Base-by-base conservation (phyloP, 768 basidiomycete genomes). In the Rhodotorula diobovata region DNA sequence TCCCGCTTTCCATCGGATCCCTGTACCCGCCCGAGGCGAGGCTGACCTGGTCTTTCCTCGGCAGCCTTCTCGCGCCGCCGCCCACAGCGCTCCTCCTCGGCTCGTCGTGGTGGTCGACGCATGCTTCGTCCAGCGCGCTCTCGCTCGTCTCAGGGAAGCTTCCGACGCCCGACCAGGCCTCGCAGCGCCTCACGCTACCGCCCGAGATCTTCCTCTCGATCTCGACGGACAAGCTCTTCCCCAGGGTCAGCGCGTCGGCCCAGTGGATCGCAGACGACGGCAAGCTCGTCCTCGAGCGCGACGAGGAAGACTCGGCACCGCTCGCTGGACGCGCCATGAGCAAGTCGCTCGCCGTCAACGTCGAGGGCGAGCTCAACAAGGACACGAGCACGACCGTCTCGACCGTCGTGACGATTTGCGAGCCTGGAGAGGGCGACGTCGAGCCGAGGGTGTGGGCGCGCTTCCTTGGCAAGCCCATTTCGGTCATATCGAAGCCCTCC, bases 401-500 rank as follows among this genome's bases (percentile, higher is more conserved):
- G 76, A 91, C 89, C 81, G 84, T 93, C 48, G 92, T 97, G 75
- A 91, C 89, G 81, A 88, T 93, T 80, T 88, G 87, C 76, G 90
- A 91, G 48, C 79, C 68, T 7, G 68, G 46, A 20, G n/a, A 35
- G 60, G 72, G 60, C 8, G 87, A 89, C 15, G 85, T 86, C 25
- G 86, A 87, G 60, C 89, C 91, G 79, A 84, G 92, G 50, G 85
- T 86, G 21, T 87, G 87, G 61, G 90, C 92, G 79, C 84, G 92
- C 46, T 87, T 97, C 76, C 89, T 90, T 55, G 91, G 90, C 75
- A 88, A 90, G 57, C 88, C 93, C n/a, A 97, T 98, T 84, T 94
- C 93, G 81, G 91, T 98, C 78, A 97, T 98, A 82, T 92, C 90
- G 82, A 98, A 97, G 81, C 95, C 95, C 9, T 92, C 90, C 83